Evolutionary conservation across 169 alveolate genomes (phyloP), one percentile per base, ranked within the genome.

Genomic region (Plasmodium vivax): DNA sequence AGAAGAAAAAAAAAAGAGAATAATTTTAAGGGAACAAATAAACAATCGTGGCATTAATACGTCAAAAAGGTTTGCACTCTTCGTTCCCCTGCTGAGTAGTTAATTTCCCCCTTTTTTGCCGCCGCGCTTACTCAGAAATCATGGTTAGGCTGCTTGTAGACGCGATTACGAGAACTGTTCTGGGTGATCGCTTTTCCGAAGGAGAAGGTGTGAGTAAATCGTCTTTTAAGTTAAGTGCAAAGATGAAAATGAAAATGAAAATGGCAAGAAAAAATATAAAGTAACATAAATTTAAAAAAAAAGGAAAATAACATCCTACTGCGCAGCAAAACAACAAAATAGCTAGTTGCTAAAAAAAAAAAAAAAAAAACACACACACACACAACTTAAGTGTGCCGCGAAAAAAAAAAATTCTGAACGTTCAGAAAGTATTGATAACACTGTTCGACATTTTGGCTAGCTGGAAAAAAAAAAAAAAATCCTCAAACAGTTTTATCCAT

Each of bases 391-490:
- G 7, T 23, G 38, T 27, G 34, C 56, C 16, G 16, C 34, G 38
- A 68, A 83, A 83, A 83, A 83, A 82, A 54, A 82, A 82, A 38
- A 51, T 62, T 58, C n/a, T 83, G 92, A 83, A 83, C 77, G 92
- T 83, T 83, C 92, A 83, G 45, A 58, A 83, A 34, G 73, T 83
- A 32, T 83, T 58, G 32, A 83, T 32, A 82, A 27, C 90, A 27
- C 54, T 82, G 73, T 82, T 82, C 23, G 14, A 58, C 58, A 81
- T 27, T 38, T 41, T 79, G 54, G 77, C 41, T 68, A 68, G 77
- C 38, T 79, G 30, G 36, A 82, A 82, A 43, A 82, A 51, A 82
- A 27, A 82, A 82, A 82, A 47, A 45, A 2, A 16, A 82, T 32
- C 51, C 38, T 16, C 34, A 81, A 38, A 36, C 36, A 16, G 14